These are phyloP conservation scores for Stylosanthes scabra DNA, from an alignment of 331 rosid genomes.

Conservation along the genomic window DNA sequence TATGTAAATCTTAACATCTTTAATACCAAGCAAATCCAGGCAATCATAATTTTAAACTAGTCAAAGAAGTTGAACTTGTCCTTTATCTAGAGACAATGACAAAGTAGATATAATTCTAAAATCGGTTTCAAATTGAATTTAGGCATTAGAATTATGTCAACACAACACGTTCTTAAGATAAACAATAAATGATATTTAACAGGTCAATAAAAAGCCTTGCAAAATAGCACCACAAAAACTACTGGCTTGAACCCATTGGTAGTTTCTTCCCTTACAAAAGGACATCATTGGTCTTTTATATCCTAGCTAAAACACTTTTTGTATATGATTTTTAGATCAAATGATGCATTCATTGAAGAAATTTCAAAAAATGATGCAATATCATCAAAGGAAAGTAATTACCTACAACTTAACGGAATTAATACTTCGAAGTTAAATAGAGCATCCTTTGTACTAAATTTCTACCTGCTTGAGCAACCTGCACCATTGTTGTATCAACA, in stretches of 20 bases:
- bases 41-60: slow-evolving; percentile 21
- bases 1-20: slow-evolving; percentile 16
- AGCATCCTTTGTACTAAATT: slow-evolving; percentile 24
- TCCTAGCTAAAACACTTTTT: slow-evolving; percentile 27
- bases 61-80: slow-evolving; percentile 15
- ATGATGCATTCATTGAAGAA: slow-evolving; percentile 7
- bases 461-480: slow-evolving; percentile 76
- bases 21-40: slow-evolving; percentile 19
- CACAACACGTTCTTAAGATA: slow-evolving; percentile 9
- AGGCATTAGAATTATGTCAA: background rate
- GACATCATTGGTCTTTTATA: background rate
- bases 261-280: background rate
- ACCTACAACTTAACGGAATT: slow-evolving; percentile 11
- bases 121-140: slow-evolving; percentile 8
- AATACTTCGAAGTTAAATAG: slow-evolving; percentile 13
- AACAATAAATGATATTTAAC: slow-evolving; percentile 1
- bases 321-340: slow-evolving; percentile 31
- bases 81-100: slow-evolving; percentile 20
- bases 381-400: slow-evolving; percentile 10
- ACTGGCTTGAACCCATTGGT: slow-evolving; percentile 24
- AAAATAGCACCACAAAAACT: slow-evolving; percentile 13
- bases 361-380: slow-evolving; percentile 21
- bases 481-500: slow-evolving; percentile 55
- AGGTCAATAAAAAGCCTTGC: slow-evolving; percentile 1
- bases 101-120: slow-evolving; percentile 4